Evolutionary conservation across 1,139 yeast genomes (phyloP).

Genomic region (Kodamaea arcana): DNA sequence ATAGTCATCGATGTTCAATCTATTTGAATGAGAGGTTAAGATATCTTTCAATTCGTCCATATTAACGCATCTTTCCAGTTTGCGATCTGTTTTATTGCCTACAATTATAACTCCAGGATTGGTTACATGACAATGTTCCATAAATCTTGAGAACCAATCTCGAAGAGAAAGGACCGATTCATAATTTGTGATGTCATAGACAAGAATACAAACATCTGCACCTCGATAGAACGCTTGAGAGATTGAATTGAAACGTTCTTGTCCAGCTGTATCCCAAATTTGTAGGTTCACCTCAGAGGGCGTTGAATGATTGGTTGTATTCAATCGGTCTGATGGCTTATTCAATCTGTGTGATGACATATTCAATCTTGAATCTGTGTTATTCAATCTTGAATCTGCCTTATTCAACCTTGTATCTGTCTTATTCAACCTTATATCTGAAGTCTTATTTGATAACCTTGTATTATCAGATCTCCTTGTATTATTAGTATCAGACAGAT

Average conservation of each 20-base stretch:
- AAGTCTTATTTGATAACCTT: too few relatives aligned
- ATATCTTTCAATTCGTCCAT: conserved; percentile 39
- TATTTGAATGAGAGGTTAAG: conserved; percentile 23
- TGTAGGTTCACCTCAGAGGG: conserved; percentile 45
- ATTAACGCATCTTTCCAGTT: conserved; percentile 37
- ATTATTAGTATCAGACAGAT: not conserved
- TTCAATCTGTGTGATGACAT: too few relatives aligned
- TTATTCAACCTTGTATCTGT: not conserved
- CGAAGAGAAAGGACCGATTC: conserved; percentile 49
- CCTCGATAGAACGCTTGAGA: conserved; percentile 60
- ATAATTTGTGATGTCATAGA: conserved; percentile 55
- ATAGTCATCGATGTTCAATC: conserved; percentile 28
- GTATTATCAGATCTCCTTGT: too few relatives aligned
- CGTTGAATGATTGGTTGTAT: too few relatives aligned
- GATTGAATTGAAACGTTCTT: conserved; percentile 58
- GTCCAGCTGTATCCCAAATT: conserved; percentile 69
- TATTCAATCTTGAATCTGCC: too few relatives aligned
- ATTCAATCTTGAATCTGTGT: too few relatives aligned
- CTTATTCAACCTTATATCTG: not conserved
- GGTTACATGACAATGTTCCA: conserved; percentile 47
- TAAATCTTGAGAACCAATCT: conserved; percentile 50
- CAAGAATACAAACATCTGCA: conserved; percentile 54
- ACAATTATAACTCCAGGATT: conserved; percentile 50
- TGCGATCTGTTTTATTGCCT: conserved; percentile 51
- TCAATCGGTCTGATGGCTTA: too few relatives aligned